Base-by-base conservation (phyloP, 2,329 filamentous ascomycete species). In the Ophiognomonia clavigignenti-juglandacearum region DNA sequence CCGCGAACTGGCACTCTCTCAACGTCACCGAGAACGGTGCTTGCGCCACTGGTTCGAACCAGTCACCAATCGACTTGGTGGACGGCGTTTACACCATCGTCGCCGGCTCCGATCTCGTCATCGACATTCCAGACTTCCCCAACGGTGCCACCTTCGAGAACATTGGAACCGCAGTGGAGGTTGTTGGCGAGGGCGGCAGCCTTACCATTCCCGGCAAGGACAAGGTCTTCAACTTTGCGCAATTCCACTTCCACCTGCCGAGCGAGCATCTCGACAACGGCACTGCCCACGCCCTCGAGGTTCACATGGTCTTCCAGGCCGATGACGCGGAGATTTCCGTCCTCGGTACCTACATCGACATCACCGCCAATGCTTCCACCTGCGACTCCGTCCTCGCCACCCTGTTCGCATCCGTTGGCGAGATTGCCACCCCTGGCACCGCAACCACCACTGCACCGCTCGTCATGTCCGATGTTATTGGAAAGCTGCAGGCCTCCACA, bases 221-320 rank as follows among this genome's bases (percentile, higher is more conserved):
- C 45, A 39, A 47, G 39, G 54, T 56, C 14, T 74, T 67, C 45
- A 58, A 63, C 24, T 59, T 74, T 18, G 52, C 68, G 49, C 71
- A 74, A 57, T 74, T 75, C 59, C 72, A 76, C 56, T 75, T 74
- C 60, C 73, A 76, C 47, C 63, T 74, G 40, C 72, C 73, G 7
- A 70, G 66, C 51, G 72, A 76, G 57, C 73, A 76, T 54, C 53
- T 73, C 2, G 66, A 72, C 54, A 64, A 66, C 52, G 65, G 66
- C 22, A 66, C 63, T 16, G 75, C 60, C 56, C 61, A 75, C 56
- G 68, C 69, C 22, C 72, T 78, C 68, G 75, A 78, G 61, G 70
- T 73, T 63, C 80, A 83, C 64, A 77, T 82, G 69, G 79, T 83
- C 34, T 80, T 78, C 59, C 66, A 74, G 57, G 67, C 66, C 13